These are phyloP conservation scores for Suillus clintonianus DNA, from an alignment of 768 basidiomycete species.

Conservation along the genomic window DNA sequence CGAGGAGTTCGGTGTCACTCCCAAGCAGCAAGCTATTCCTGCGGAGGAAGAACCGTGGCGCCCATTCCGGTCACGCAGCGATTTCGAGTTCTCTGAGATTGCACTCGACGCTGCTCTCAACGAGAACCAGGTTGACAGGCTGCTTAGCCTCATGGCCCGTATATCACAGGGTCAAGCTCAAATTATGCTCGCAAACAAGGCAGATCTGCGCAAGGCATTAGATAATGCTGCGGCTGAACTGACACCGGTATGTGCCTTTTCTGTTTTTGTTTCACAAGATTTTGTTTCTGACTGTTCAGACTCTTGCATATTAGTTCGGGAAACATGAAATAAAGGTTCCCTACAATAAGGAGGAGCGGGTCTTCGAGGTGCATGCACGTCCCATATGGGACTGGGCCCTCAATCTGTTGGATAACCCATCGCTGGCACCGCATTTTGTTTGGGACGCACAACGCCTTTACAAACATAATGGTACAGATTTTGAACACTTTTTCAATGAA, in stretches of 20 bases:
- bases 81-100: too few species aligned
- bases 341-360: constrained; percentile 3
- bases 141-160: too few species aligned
- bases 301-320: constrained; percentile 2
- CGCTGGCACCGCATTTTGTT: constrained; percentile 17
- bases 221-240: constrained; percentile 2
- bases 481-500: constrained; percentile 31
- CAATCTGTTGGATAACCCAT: constrained; percentile 1
- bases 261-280: neutral
- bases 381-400: constrained; percentile 11
- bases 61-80: too few species aligned
- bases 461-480: constrained; percentile 27
- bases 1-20: too few species aligned
- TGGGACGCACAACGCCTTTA: constrained; percentile 35
- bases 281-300: neutral
- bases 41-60: too few species aligned
- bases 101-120: too few species aligned
- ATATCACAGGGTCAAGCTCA: too few species aligned
- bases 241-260: constrained; percentile 4
- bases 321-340: constrained; percentile 2
- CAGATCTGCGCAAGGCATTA: neutral
- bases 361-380: neutral
- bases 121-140: too few species aligned
- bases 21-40: too few species aligned
- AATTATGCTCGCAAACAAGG: too few species aligned